Conservation (phyloP, 768 basidiomycete genomes). For the Paxillus rubicundulus region DNA sequence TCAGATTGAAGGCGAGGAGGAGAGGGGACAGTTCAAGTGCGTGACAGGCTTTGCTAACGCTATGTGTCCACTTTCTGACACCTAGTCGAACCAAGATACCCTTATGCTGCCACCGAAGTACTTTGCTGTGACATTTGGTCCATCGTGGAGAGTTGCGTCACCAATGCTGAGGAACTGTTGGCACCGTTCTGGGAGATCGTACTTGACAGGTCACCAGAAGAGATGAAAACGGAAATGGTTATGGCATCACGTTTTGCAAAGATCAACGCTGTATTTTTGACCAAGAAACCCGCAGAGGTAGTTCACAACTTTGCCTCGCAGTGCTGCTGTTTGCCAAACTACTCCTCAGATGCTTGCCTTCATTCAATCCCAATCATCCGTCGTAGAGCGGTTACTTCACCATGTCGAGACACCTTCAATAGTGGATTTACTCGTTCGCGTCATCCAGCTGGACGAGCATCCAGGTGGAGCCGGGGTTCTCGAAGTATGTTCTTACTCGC, state of each 20-base stretch:
- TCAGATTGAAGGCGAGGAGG: conserved; percentile 80
- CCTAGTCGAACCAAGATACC: conserved; percentile 57
- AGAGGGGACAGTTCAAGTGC: conserved; percentile 79
- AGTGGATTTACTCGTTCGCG: conserved; percentile 86
- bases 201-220: conserved; percentile 74
- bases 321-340: conserved; percentile 15
- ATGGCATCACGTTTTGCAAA: conserved; percentile 95
- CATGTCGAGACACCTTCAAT: conserved; percentile 90
- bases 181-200: conserved; percentile 91
- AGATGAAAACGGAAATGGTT: conserved; percentile 82
- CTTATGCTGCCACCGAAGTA: conserved; percentile 90
- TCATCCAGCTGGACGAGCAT: conserved; percentile 87
- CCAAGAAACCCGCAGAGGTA: conserved; percentile 88
- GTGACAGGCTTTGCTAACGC: conserved; percentile 27
- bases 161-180: conserved; percentile 66
- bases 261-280: conserved; percentile 85
- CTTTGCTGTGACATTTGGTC: conserved; percentile 96
- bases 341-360: conserved; percentile 82
- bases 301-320: conserved; percentile 28
- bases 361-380: conserved; percentile 76
- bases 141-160: conserved; percentile 86
- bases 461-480: conserved; percentile 79
- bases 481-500: conserved; percentile 61
- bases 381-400: conserved; percentile 77
- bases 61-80: background rate